Base-by-base conservation (phyloP, 2,329 filamentous ascomycete genomes). In the Aspergillus fijiensis region DNA sequence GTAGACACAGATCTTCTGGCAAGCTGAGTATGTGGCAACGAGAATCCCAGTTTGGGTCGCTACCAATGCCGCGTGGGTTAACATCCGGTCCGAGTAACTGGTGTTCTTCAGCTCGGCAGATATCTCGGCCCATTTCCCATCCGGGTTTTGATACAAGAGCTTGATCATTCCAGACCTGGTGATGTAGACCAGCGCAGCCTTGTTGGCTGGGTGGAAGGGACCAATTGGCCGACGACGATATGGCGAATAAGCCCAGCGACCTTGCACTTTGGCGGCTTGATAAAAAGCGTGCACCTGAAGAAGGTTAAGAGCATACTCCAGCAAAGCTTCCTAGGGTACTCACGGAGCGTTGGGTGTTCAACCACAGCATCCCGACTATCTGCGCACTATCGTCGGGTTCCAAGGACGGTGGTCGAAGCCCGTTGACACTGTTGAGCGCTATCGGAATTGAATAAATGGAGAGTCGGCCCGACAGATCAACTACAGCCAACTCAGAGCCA, bases 311-410 rank as follows among this genome's bases (percentile, higher is more conserved):
- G 31, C 14, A 57, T 50, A 16, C n/a, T 45, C 33, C 16, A 33
- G 82, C 70, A 63, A 31, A 7, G 14, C 14, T 29, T 19, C 6
- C 12, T 27, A 12, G 25, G 21, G 21, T 25, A 65, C 71, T 61
- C 63, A 77, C 77, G 25, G 83, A 81, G 29, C 83, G 79, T 25
- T 87, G 80, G n/a, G 82, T 80, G 57, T 79, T 80, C 57, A 98
- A 80, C 95, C 95, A 99, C 76, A 91, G 89, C 72, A 92, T 85
- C 3, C 94, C 95, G 6, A 96, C 91, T 5, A 96, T 81, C 53
- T 88, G 85, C 65, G 89, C 87, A 42, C 91, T 81, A 72, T 96
- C 89, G 56, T 88, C 80, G 2, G 84, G 77, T 70, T 94, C 92
- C n/a, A 81, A 75, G 25, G 87, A 83, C 76, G 87, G 88, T 58